Base-by-base conservation (phyloP, 2,329 filamentous ascomycete genomes). In the Phoma sp. region DNA sequence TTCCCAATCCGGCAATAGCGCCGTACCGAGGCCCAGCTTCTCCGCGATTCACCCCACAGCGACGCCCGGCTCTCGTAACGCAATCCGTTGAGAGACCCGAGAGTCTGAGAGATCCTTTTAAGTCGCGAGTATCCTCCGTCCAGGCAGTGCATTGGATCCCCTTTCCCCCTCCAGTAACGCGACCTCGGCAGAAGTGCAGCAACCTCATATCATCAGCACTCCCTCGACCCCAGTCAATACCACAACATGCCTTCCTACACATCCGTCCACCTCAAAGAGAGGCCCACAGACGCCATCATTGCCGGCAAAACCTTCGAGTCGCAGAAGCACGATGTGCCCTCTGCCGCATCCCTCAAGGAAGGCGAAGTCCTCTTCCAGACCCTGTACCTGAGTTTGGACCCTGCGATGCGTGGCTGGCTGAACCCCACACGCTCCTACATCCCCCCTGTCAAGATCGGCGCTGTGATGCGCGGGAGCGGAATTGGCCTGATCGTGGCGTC, bases 371-470 rank as follows among this genome's bases (percentile, higher is more conserved):
- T 91, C 54, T 78, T 82, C 52, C 77, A 80, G 53, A 76, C 77
- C 2, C 77, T 88, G 55, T 90, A 90, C 67, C 79, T 90, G 39
- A 87, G 85, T 8, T 79, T 91, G 35, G 89, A 91, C 73, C 88
- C 89, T 1, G 87, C 88, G n/a, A 90, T 90, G 88, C 83, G 89
- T 64, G 85, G 85, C 54, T 90, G 87, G 87, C 74, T 91, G 18
- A 88, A 83, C 40, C 52, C 63, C 13, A 66, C 77, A 33, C 77
- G 83, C 27, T 84, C 87, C 1, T 91, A 91, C 73, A 70, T 89
- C 2, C 85, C 87, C 0, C 87, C 89, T 7, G 87, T 91, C 25
- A 77, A 86, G 59, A 83, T 89, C 55, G 87, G 86, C 63, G 85
- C 85, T 54, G 78, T 83, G 30, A 91, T 91, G 89, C 86, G 87